Conservation (phyloP, 768 basidiomycete genomes). For the Macrolepiota fuliginosa region DNA sequence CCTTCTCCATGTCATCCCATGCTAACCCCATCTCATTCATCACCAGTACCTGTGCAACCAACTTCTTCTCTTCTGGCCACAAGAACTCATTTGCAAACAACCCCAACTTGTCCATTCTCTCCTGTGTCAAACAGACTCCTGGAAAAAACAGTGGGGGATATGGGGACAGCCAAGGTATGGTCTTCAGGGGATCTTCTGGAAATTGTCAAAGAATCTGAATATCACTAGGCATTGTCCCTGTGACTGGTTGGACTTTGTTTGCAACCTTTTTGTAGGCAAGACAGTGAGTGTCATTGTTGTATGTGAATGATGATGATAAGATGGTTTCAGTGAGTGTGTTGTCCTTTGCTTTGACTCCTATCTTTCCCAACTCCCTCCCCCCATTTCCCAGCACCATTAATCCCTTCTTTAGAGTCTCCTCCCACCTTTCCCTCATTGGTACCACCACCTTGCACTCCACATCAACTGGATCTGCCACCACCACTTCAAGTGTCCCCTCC, state of each 20-base stretch:
- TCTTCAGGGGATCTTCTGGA: constrained; percentile 2
- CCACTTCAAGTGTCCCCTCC: neutral
- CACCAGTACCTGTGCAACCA: neutral
- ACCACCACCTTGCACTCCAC: neutral
- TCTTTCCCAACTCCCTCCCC: neutral
- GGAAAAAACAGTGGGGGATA: neutral
- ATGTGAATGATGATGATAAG: neutral
- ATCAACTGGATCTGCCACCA: neutral
- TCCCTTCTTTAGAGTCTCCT: neutral
- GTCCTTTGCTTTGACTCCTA: neutral
- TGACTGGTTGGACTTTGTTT: constrained; percentile 6
- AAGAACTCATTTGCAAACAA: neutral
- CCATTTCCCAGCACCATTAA: neutral
- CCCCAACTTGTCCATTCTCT: neutral
- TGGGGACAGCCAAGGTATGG: neutral
- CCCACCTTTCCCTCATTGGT: neutral
- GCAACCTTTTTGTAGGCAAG: constrained; percentile 10
- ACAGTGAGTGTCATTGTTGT: neutral
- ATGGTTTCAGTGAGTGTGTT: neutral
- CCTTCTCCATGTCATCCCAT: constrained; percentile 17
- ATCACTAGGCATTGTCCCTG: constrained; percentile 1
- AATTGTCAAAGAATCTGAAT: neutral
- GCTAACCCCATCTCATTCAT: constrained; percentile 4
- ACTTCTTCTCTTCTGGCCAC: neutral
- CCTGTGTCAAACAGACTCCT: neutral